A percentile compares a stretch with the other conserved stretches of the same genome.
Evolutionary conservation across 164 flowering plant species (phyloP).

Genomic region (Macadamia tetraphylla): DNA sequence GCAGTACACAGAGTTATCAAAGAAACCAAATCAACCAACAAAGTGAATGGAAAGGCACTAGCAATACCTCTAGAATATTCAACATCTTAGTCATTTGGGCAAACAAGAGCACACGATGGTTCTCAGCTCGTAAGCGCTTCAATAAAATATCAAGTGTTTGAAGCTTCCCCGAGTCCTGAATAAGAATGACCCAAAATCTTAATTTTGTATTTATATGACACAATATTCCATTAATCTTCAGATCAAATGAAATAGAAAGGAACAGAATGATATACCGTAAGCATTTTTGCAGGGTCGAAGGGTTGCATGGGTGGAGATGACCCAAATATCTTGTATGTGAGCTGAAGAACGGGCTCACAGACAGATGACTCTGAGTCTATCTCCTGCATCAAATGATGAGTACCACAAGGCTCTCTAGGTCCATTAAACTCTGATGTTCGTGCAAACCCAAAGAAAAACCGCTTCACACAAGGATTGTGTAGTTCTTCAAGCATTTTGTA

Average conservation of each 20-base stretch:
- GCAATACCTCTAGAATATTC: constrained; percentile 88
- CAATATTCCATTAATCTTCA: constrained; percentile 1
- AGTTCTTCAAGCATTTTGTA: constrained; percentile 66
- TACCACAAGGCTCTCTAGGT: constrained; percentile 55
- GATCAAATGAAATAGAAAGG: constrained; percentile 1
- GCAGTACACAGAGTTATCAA: neutral
- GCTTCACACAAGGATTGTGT: constrained; percentile 87
- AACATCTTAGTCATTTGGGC: constrained; percentile 99
- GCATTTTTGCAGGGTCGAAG: constrained; percentile 90
- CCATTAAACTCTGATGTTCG: constrained; percentile 78
- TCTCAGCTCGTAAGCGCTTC: constrained; percentile 85
- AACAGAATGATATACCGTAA: constrained; percentile 47
- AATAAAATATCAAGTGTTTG: constrained; percentile 89
- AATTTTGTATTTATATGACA: neutral
- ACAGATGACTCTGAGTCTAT: constrained; percentile 70
- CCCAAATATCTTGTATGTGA: constrained; percentile 68
- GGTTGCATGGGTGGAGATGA: constrained; percentile 85
- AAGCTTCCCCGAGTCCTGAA: constrained; percentile 97
- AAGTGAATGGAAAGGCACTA: constrained; percentile 9
- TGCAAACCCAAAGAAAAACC: constrained; percentile 82
- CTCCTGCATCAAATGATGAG: constrained; percentile 73
- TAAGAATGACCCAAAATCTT: constrained; percentile 3
- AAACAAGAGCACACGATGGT: constrained; percentile 95
- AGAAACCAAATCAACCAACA: neutral
- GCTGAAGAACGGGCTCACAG: constrained; percentile 69